Conservation (phyloP, 208 protist genomes). For the Acanthamoeba royreba region DNA sequence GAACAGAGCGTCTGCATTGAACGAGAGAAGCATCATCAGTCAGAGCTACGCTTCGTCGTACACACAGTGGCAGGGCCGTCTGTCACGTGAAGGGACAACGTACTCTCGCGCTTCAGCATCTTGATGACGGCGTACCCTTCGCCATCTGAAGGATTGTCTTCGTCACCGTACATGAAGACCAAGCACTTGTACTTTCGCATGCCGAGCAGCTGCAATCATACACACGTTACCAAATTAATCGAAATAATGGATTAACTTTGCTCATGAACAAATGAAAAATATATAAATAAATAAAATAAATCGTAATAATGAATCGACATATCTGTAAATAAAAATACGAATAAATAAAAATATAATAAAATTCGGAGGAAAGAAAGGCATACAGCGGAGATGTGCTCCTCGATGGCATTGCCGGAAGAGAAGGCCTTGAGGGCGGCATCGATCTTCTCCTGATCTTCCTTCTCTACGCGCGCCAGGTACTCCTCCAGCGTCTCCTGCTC, state of each 20-base stretch:
- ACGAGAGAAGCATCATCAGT: background rate
- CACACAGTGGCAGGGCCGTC: too few relatives aligned
- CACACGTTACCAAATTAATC: too few relatives aligned
- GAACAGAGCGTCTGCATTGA: background rate
- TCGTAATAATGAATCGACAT: background rate
- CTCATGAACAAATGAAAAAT: background rate
- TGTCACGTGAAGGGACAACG: background rate
- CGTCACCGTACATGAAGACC: constrained; percentile 23
- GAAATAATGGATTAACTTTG: background rate
- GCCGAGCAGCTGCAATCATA: constrained; percentile 7
- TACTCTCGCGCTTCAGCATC: background rate
- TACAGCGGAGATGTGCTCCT: background rate
- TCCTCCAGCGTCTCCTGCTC: background rate
- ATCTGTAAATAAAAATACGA: background rate
- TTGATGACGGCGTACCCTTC: background rate
- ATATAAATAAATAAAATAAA: background rate
- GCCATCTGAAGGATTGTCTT: background rate
- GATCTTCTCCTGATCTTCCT: constrained; percentile 28
- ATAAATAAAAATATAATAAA: background rate
- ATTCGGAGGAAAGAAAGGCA: background rate
- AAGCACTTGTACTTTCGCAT: constrained; percentile 43
- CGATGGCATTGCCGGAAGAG: background rate
- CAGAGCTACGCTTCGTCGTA: background rate
- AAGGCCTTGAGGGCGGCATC: constrained; percentile 29
- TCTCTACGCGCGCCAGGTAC: background rate